Percentiles rank a stretch among this genome's conserved stretches.
Conservation (phyloP, 441 rosid species). For the Syzygium malaccense region DNA sequence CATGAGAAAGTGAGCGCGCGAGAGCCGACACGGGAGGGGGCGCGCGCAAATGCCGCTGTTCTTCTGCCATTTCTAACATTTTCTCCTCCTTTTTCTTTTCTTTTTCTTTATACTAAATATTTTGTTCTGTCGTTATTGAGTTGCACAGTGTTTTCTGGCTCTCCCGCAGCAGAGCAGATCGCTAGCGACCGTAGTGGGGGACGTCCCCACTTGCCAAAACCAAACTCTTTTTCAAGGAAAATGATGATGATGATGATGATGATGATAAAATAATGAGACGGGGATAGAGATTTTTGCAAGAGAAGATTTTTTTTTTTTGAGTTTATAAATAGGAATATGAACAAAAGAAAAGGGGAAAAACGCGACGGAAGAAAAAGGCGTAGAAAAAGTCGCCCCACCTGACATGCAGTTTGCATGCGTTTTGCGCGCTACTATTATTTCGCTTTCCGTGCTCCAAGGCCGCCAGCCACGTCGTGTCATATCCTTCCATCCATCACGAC, state of each 20-base stretch:
- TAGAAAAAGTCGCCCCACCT: background rate
- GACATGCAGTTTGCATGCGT: background rate
- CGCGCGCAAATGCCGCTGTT: constrained; percentile 3
- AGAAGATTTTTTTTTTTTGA: background rate
- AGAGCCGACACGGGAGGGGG: background rate
- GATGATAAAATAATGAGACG: background rate
- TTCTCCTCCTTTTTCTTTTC: background rate
- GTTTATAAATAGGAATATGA: too few relatives aligned
- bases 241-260: rapidly evolving
- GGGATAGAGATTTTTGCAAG: background rate
- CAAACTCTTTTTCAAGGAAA: background rate
- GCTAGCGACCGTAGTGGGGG: background rate
- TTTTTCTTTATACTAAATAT: background rate
- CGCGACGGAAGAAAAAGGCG: background rate
- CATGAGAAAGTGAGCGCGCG: background rate
- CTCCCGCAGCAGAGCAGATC: background rate
- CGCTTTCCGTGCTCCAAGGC: background rate
- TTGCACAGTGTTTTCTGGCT: background rate
- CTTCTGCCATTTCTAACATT: background rate
- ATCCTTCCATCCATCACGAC: background rate
- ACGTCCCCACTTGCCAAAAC: background rate
- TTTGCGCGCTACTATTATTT: background rate
- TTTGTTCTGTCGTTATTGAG: background rate
- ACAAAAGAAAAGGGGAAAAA: background rate
- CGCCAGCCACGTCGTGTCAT: background rate